Percentiles rank a stretch among this genome's conserved stretches.
phyloP scores from a whole-genome alignment of 495 filamentous ascomycete genomes.

The Daldinia grandis region DNA sequence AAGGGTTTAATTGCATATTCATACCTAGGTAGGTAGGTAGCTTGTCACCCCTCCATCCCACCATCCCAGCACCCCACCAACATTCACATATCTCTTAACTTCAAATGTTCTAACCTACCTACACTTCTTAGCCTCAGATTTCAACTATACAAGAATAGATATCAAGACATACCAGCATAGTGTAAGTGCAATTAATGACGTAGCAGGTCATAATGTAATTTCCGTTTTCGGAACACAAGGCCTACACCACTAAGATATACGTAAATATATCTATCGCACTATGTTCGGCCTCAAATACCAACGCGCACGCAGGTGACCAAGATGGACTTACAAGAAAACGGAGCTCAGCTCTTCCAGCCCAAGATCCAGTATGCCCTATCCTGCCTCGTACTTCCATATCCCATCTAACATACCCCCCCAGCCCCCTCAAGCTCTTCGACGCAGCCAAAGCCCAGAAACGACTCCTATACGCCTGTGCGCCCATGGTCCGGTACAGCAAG shows the following conservation, averaged over 20 bases:
- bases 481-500: constrained; percentile 76
- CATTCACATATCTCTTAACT: not conserved
- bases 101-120: too few species aligned
- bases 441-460: constrained; percentile 59
- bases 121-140: too few species aligned
- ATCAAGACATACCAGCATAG: not conserved
- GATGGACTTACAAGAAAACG: constrained; percentile 37
- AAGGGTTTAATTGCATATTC: constrained; percentile 27
- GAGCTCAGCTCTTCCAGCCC: constrained; percentile 27
- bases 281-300: constrained; percentile 15
- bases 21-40: too few species aligned
- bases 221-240: not conserved
- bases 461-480: constrained; percentile 66
- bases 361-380: constrained; percentile 40
- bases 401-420: constrained; percentile 40
- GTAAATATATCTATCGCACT: not conserved
- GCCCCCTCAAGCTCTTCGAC: constrained; percentile 67
- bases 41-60: constrained; percentile 8
- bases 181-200: not conserved
- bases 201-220: not conserved
- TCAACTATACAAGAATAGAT: too few species aligned
- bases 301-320: constrained; percentile 24
- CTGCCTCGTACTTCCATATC: not conserved
- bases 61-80: constrained; percentile 14
- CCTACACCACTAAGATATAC: too few species aligned